Base-by-base conservation (phyloP, 805 yeast genomes). In the Kuraishia borneana region DNA sequence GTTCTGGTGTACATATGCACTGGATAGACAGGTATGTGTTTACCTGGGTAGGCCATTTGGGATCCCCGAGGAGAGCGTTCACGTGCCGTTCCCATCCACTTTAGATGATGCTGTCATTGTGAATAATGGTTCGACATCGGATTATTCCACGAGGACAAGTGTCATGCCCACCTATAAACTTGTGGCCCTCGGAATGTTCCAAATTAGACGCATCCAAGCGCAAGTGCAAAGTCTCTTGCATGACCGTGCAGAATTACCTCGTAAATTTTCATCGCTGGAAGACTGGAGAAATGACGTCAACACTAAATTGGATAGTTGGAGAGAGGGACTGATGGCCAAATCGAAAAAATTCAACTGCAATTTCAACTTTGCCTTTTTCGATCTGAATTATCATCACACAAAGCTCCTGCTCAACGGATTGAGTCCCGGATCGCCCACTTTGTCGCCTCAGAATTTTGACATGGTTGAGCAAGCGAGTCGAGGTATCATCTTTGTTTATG, bases 1-100 rank as follows among this genome's bases (percentile, higher is more conserved):
- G 19, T 87, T 88, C 46, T 87, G 96, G 96, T 81, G 94, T 51
- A 75, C 89, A 2, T 87, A 87, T 51, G 70, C 88, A 1, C 56
- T 88, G 36, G 96, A 87, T 52, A 58, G 96, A 18, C 95, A 85
- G 50, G 75, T 84, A 7, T 81, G 94, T 50, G 76, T 87, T 30
- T 85, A 85, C 49, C 60, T 87, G 33, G 94, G 94, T 1, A 65
- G 96, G 26, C 96, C 96, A 0, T 78, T 81, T 42, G 92, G 94
- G 1, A 79, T 87, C 1, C 92, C 94, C 0, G 95, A 87, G 44
- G 87, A 80, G 42, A 68, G 76, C 33, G 72, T 85, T 30, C 67
- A 73, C 34, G 78, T 83, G 2, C 71, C 71, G 27, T 82, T 77
- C 49, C 94, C 95, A 0, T 70, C 81, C 13, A 67, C 66, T 28